phyloP scores from a whole-genome alignment of 495 filamentous ascomycete genomes.

The Aspergillus baeticus region DNA sequence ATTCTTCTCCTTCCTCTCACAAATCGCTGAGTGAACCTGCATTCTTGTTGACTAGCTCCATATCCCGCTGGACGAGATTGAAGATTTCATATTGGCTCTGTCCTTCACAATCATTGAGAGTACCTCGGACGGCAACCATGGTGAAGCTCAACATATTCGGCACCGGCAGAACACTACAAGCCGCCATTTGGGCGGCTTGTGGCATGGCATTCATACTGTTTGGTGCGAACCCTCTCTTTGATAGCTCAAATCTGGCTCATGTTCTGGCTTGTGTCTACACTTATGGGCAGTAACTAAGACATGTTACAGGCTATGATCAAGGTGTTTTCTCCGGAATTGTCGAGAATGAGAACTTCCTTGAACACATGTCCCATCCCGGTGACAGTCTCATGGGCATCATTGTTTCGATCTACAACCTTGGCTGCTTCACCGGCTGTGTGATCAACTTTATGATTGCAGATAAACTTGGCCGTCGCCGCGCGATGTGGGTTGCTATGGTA shows the following conservation, averaged over 20 bases:
- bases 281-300: too few species aligned
- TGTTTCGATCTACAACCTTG: conserved; percentile 50
- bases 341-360: conserved; percentile 46
- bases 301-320: conserved; percentile 49
- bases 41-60: too few species aligned
- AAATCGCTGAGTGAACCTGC: neutral
- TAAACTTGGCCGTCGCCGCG: conserved; percentile 42
- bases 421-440: conserved; percentile 48
- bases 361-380: conserved; percentile 41
- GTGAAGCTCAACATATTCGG: conserved; percentile 19
- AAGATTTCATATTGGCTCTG: too few species aligned
- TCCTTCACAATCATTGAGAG: neutral
- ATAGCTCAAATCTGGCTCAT: neutral
- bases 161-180: conserved; percentile 18
- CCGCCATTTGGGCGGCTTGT: conserved; percentile 23
- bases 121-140: conserved; percentile 6
- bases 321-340: conserved; percentile 53
- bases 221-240: neutral
- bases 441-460: conserved; percentile 48
- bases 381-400: conserved; percentile 47
- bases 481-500: conserved; percentile 41
- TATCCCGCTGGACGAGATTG: too few species aligned
- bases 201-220: conserved; percentile 27
- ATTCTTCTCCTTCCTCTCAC: neutral
- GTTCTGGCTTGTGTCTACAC: too few species aligned